Evolutionary conservation across 805 yeast genomes (phyloP).

Genomic region (Ascoidea rubescens): DNA sequence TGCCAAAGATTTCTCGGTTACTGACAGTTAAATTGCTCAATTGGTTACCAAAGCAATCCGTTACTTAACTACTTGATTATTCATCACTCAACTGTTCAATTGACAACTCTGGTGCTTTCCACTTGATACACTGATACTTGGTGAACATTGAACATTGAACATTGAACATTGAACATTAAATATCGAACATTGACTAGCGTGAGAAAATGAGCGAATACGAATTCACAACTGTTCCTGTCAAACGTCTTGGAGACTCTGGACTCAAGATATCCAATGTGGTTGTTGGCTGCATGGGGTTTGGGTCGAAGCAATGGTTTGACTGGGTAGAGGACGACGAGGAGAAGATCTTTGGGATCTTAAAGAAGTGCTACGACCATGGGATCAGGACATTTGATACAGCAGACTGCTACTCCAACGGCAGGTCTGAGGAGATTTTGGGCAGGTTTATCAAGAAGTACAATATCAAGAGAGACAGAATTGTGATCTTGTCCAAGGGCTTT

Average conservation of each 20-base stretch:
- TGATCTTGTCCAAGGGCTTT: constrained; percentile 35
- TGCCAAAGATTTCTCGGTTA: no score
- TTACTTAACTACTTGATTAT: no score
- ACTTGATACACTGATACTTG: no score
- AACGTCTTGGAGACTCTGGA: constrained; percentile 28
- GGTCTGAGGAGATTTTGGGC: constrained; percentile 35
- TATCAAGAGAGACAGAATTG: constrained; percentile 39
- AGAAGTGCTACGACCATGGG: constrained; percentile 30
- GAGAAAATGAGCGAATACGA: no score
- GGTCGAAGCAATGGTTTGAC: constrained; percentile 21
- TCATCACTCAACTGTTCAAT: no score
- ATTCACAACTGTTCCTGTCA: neutral
- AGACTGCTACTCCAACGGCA: constrained; percentile 31
- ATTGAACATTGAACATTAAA: no score
- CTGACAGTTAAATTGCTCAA: no score
- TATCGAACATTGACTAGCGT: no score
- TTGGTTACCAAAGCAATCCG: no score
- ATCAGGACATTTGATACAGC: constrained; percentile 39
- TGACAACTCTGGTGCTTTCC: no score
- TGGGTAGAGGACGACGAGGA: constrained; percentile 35
- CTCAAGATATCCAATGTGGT: constrained; percentile 33
- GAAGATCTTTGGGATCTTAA: constrained; percentile 26
- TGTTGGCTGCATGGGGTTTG: constrained; percentile 39
- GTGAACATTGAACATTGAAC: no score
- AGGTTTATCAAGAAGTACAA: constrained; percentile 36